Base-by-base conservation (phyloP, 2,329 filamentous ascomycete species). In the Aspergillus sp. region DNA sequence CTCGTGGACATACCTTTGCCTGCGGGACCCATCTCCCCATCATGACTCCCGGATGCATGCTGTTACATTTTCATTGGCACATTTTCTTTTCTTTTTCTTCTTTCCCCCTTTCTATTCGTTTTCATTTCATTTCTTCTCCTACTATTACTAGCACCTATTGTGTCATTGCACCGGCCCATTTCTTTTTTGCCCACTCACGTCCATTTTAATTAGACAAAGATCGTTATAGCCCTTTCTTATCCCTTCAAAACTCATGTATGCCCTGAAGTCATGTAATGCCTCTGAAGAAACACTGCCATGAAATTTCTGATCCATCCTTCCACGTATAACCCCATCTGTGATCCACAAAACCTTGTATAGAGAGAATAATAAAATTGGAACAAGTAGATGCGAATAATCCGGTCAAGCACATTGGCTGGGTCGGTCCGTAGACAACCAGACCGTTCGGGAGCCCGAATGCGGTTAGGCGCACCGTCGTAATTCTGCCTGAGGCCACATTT, bases 221-320 rank as follows among this genome's bases (percentile, higher is more conserved):
- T 67, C 66, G 63, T 56, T 68, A 69, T 70, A 73, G 68, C 72
- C 68, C 73, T 70, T 59, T 56, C 46, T 16, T 36, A 45, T 54
- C 36, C 54, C 26, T 66, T 57, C 7, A 54, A 65, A 42, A 62
- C 63, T 74, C 72, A 73, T 74, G 72, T 74, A 74, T 74, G 71
- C 73, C 69, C 71, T 65, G 68, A 74, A 76, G 66, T 77, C 74
- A 78, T 78, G 76, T 78, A 78, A 68, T 60, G 64, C 64, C 53
- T 52, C 56, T 62, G 66, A 71, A 71, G 69, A 74, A 70, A 68
- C 67, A 64, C 67, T 67, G 69, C 66, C 65, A 75, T 68, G 72
- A 73, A 73, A 60, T 61, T 59, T 63, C 64, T 61, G 55, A 62
- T 53, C 22, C 59, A 51, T 55, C 50, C 32, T 54, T 59, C 47